Evolutionary conservation across 148 eudicot genomes (phyloP).

Genomic region (Dianthus caryophyllus): DNA sequence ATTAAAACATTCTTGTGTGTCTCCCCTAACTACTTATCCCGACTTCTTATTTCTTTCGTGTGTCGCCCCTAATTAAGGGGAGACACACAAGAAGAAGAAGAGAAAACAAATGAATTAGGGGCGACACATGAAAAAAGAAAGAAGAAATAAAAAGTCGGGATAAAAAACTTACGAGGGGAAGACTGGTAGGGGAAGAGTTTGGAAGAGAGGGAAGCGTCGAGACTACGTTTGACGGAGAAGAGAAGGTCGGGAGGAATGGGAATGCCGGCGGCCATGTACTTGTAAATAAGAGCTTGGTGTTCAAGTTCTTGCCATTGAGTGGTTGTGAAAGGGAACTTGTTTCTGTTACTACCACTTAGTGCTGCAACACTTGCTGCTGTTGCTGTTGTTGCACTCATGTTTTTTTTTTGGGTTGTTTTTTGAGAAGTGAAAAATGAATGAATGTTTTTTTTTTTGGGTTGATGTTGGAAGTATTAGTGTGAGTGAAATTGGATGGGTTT

Average conservation of each 20-base stretch:
- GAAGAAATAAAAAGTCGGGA: too few relatives aligned
- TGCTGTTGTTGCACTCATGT: constrained; percentile 22
- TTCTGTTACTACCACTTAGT: constrained; percentile 6
- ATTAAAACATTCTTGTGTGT: too few relatives aligned
- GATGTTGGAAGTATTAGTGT: too few relatives aligned
- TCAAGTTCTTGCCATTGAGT: constrained; percentile 95
- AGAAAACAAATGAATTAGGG: too few relatives aligned
- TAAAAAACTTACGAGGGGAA: constrained; percentile 42
- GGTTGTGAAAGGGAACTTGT: constrained; percentile 76
- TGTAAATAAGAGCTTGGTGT: constrained; percentile 82
- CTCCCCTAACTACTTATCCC: too few relatives aligned
- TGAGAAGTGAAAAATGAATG: too few relatives aligned
- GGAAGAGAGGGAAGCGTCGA: constrained; percentile 61
- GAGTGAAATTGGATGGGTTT: not conserved
- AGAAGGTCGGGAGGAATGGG: constrained; percentile 96
- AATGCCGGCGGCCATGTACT: constrained; percentile 83
- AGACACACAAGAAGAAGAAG: too few relatives aligned
- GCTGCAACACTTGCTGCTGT: constrained; percentile 10
- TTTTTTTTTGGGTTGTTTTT: not conserved
- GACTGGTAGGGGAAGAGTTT: constrained; percentile 65
- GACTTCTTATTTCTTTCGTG: too few relatives aligned
- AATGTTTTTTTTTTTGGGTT: too few relatives aligned
- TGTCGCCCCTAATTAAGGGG: too few relatives aligned
- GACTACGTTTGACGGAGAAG: constrained; percentile 56
- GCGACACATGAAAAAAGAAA: too few relatives aligned